These are phyloP conservation scores for Diaporthe sp. DNA, from an alignment of 2,329 filamentous ascomycete species.

Conservation along the genomic window DNA sequence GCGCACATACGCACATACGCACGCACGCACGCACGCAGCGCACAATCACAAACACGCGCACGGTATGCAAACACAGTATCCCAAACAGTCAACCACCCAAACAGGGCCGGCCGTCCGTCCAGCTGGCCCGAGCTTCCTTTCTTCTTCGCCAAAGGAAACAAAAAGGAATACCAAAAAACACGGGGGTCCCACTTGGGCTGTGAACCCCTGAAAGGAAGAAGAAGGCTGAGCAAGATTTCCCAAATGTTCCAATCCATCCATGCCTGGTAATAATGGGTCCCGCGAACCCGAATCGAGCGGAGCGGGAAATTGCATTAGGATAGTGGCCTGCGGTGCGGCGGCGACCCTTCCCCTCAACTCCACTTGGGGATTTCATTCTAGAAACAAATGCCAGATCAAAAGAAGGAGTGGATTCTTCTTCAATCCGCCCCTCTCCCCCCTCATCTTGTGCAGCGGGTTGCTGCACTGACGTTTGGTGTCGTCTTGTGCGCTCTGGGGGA, in stretches of 20 bases:
- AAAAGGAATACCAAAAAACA: neutral
- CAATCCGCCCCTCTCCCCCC: neutral
- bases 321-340: conserved; percentile 1
- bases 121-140: neutral
- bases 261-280: neutral
- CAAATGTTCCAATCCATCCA: neutral
- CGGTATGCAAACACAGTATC: conserved; percentile 1
- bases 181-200: neutral
- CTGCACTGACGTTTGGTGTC: conserved; percentile 5
- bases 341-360: neutral
- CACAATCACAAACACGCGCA: neutral
- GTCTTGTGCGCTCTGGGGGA: neutral
- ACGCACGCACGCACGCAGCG: neutral
- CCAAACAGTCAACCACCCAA: neutral
- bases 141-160: neutral
- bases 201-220: neutral
- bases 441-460: neutral
- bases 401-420: neutral
- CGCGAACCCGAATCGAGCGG: conserved; percentile 10
- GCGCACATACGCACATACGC: too few relatives aligned
- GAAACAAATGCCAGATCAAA: neutral
- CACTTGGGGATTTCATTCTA: neutral
- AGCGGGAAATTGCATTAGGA: conserved; percentile 9
- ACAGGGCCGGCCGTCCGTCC: neutral
- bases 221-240: neutral